Base-by-base conservation (phyloP, 148 eudicot species). In the Nepenthes gracilis region DNA sequence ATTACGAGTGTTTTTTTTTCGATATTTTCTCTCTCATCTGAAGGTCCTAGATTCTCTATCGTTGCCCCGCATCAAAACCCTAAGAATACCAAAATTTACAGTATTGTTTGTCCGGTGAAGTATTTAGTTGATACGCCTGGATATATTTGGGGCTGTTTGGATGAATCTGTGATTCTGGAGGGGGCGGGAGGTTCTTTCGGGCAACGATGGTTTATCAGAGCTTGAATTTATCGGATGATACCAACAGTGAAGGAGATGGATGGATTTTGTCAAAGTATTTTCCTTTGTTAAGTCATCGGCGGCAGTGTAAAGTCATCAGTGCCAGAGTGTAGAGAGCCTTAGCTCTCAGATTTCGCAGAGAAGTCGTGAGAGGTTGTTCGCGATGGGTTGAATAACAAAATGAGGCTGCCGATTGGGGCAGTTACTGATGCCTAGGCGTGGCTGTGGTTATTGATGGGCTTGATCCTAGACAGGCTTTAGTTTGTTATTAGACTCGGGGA, bases 301-400 rank as follows among this genome's bases (percentile, higher is more conserved):
- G 96, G 95, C 99, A 88, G 74, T 83, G 88, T 67, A 88, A 53
- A 88, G 78, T 62, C 99, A 93, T 66, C 99, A 93, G 23, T 93
- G 96, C 92, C 99, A 88, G 74, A 85, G 88, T 67, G 99, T 93
- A 2, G 92, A 86, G 80, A 89, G 99, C 64, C 89, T 93, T 64
- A 83, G 73, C 73, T 80, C 58, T 14, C 99, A 93, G 78, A 93
- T 93, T 68, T 93, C 96, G 43, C 95, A 86, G 81, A 73, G 85
- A 55, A 84, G 99, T 67, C 79, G 91, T 1, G 99, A 93, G 66
- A 80, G 91, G 71, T 72, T 93, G 68, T 40, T 80, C 67, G 67
- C 65, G 60, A 47, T 80, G 71, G 89, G 75, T 51, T 83, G 79
- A 55, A 61, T 56, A 54, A 66, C 59, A 67, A 54, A 54, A 33